Evolutionary conservation across 371 early-diverging fungal genomes (phyloP).

Genomic region (Mucor circinelloides): DNA sequence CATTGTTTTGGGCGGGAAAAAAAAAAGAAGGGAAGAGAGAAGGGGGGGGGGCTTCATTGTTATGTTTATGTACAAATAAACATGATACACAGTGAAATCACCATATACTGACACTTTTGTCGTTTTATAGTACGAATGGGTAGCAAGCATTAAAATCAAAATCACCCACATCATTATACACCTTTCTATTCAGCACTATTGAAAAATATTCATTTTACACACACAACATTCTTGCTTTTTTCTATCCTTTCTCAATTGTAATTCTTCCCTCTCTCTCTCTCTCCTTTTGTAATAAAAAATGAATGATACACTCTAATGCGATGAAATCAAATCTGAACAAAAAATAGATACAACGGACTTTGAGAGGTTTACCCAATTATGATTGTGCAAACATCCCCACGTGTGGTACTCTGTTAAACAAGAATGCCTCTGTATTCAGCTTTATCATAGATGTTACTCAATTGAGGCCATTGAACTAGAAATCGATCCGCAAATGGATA

Average conservation of each 20-base stretch:
- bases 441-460: slow-evolving; percentile 57
- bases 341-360: neutral
- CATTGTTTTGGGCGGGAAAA: neutral
- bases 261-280: neutral
- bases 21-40: neutral
- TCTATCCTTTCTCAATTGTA: neutral
- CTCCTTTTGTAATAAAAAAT: neutral
- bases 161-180: neutral
- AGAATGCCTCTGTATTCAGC: slow-evolving; percentile 76
- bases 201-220: neutral
- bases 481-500: slow-evolving; percentile 84
- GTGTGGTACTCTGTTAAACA: slow-evolving; percentile 52
- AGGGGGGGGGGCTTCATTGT: neutral
- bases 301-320: neutral
- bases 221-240: neutral
- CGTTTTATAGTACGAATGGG: slow-evolving; percentile 27
- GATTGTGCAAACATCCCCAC: slow-evolving; percentile 5
- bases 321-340: neutral
- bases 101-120: neutral
- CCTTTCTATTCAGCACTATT: neutral
- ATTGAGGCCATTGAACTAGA: slow-evolving; percentile 89
- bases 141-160: slow-evolving; percentile 19
- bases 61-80: neutral
- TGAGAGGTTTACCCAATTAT: slow-evolving; percentile 10
- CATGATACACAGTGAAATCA: neutral